phyloP scores from a whole-genome alignment of 2,329 filamentous ascomycete species.

The Akanthomyces muscarius region DNA sequence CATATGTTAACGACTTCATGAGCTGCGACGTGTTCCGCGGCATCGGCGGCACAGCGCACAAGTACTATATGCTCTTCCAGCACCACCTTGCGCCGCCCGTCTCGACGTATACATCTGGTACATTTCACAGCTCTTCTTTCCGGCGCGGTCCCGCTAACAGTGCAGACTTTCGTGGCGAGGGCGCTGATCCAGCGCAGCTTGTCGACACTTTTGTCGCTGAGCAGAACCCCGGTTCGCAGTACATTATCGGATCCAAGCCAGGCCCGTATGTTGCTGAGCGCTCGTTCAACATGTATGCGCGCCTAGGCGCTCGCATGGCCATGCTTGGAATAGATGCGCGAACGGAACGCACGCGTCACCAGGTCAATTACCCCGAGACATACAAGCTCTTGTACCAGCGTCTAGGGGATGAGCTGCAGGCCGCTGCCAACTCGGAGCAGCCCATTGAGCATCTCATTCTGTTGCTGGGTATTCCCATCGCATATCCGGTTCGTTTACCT shows the following conservation, averaged over 20 bases:
- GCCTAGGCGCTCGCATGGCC: constrained; percentile 75
- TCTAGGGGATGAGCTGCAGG: constrained; percentile 67
- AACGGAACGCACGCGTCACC: constrained; percentile 88
- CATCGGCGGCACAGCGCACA: constrained; percentile 87
- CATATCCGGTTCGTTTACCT: constrained; percentile 61
- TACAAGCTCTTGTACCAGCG: constrained; percentile 81
- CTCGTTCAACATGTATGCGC: constrained; percentile 83
- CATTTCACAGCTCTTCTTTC: neutral
- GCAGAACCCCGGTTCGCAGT: constrained; percentile 59
- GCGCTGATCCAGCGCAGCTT: constrained; percentile 67
- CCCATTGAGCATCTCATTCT: constrained; percentile 87
- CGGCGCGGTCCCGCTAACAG: constrained; percentile 25
- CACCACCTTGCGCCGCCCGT: constrained; percentile 83
- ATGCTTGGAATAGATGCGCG: constrained; percentile 89
- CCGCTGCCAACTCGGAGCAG: constrained; percentile 60
- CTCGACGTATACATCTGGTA: constrained; percentile 80
- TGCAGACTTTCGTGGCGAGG: constrained; percentile 36
- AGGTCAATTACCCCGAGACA: constrained; percentile 91
- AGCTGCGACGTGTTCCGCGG: constrained; percentile 86
- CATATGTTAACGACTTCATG: constrained; percentile 94
- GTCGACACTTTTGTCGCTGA: constrained; percentile 67
- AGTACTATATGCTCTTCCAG: constrained; percentile 98
- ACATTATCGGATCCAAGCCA: constrained; percentile 71
- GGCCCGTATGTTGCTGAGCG: constrained; percentile 87
- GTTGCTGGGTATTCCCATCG: constrained; percentile 80